Evolutionary conservation across 441 rosid genomes (phyloP).

Genomic region (Metrosideros polymorpha): DNA sequence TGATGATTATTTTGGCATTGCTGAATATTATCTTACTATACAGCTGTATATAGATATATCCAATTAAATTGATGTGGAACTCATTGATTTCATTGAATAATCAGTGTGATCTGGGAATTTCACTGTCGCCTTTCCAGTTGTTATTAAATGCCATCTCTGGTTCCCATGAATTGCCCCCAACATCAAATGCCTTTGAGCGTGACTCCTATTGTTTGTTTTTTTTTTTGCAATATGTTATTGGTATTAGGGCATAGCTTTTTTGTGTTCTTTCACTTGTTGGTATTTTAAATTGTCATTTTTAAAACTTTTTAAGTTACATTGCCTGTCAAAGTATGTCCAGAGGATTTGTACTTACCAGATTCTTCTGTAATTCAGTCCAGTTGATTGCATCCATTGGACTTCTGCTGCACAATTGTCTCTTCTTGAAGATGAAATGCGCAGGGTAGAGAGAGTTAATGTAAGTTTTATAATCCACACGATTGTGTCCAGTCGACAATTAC

Average conservation of each 20-base stretch:
- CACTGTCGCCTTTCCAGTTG: background rate
- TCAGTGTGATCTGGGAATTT: background rate
- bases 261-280: background rate
- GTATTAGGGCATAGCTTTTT: background rate
- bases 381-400: slow-evolving; percentile 92
- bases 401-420: slow-evolving; percentile 88
- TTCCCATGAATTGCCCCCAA: background rate
- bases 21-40: background rate
- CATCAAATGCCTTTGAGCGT: background rate
- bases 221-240: background rate
- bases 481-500: background rate
- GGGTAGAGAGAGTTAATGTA: slow-evolving; percentile 94
- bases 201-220: background rate
- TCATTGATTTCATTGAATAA: background rate
- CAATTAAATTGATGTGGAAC: background rate
- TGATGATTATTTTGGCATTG: background rate
- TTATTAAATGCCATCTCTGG: background rate
- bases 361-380: slow-evolving; percentile 52
- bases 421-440: slow-evolving; percentile 97
- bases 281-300: background rate
- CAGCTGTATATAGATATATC: background rate
- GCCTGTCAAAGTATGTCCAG: background rate
- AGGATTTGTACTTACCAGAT: background rate
- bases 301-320: background rate
- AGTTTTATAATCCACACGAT: slow-evolving; percentile 1